Evolutionary conservation across 495 filamentous ascomycete genomes (phyloP).

Genomic region (Pseudevernia furfuracea): DNA sequence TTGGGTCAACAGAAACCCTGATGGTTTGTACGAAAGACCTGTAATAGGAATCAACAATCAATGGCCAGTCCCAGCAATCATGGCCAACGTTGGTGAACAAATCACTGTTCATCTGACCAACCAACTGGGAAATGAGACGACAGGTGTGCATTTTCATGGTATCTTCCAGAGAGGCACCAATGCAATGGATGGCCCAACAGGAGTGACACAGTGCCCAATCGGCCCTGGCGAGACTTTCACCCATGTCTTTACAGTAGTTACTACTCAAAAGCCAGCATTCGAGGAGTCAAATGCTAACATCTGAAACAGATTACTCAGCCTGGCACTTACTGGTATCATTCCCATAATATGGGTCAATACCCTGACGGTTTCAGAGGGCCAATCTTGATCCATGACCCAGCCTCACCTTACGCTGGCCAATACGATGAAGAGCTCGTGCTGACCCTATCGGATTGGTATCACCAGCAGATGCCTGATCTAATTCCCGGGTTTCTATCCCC

Average conservation of each 20-base stretch:
- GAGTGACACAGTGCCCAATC: slow-evolving; percentile 63
- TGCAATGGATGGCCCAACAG: slow-evolving; percentile 55
- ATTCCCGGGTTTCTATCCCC: slow-evolving; percentile 6
- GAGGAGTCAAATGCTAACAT: background rate
- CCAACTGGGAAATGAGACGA: slow-evolving; percentile 53
- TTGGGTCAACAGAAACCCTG: slow-evolving; percentile 77
- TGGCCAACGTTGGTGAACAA: slow-evolving; percentile 59
- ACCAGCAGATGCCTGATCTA: slow-evolving; percentile 45
- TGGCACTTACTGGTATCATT: slow-evolving; percentile 67
- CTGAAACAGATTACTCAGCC: slow-evolving; percentile 31
- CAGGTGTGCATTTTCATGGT: slow-evolving; percentile 58
- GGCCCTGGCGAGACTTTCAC: slow-evolving; percentile 44
- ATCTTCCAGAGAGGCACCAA: slow-evolving; percentile 54
- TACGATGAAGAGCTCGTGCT: slow-evolving; percentile 59
- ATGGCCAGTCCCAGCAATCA: slow-evolving; percentile 65
- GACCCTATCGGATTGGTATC: slow-evolving; percentile 39
- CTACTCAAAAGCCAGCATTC: background rate
- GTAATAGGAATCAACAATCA: slow-evolving; percentile 72
- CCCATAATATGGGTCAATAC: slow-evolving; percentile 62
- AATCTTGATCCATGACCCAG: slow-evolving; percentile 61
- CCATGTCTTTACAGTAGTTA: slow-evolving; percentile 38
- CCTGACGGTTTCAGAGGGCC: slow-evolving; percentile 67
- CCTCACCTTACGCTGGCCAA: slow-evolving; percentile 47
- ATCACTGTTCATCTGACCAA: slow-evolving; percentile 67
- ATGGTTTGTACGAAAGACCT: slow-evolving; percentile 56